Conservation (phyloP, 1,139 yeast species). For the Diutina ranongensis region DNA sequence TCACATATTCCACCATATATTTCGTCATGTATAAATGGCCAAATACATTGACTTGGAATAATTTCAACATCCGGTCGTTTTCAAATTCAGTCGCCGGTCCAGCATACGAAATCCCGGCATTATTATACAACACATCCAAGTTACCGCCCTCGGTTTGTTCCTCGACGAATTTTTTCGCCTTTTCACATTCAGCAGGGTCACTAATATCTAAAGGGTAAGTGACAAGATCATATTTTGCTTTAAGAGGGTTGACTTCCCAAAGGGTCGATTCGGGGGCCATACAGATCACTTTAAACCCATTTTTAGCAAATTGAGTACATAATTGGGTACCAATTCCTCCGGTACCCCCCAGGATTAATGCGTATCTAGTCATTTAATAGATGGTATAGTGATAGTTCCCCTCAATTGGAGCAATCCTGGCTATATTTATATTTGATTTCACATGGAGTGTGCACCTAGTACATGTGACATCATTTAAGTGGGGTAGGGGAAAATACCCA, state of each 20-base stretch:
- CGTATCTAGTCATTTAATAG: constrained; percentile 1
- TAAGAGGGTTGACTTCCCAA: constrained; percentile 2
- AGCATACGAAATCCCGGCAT: constrained; percentile 10
- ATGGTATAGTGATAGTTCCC: too few species aligned
- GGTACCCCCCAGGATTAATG: constrained; percentile 3
- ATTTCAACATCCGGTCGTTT: background rate
- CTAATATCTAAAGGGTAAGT: constrained; percentile 24
- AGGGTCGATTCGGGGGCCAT: constrained; percentile 4
- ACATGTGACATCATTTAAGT: too few species aligned
- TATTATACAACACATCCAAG: constrained; percentile 10
- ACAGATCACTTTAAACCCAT: background rate
- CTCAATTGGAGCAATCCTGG: background rate
- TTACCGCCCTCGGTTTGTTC: constrained; percentile 9
- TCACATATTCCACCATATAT: background rate
- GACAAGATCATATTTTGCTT: constrained; percentile 14
- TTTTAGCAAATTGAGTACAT: background rate
- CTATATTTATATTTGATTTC: background rate
- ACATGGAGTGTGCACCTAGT: too few species aligned
- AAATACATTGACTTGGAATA: constrained; percentile 3
- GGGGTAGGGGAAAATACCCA: too few species aligned
- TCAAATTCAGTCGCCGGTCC: constrained; percentile 5
- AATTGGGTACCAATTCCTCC: constrained; percentile 5
- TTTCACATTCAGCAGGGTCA: constrained; percentile 17
- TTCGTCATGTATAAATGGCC: constrained; percentile 6
- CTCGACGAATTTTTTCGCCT: constrained; percentile 14